These are phyloP conservation scores for Selaginella tamariscina DNA, from an alignment of 75 land plant genomes.

Conservation along the genomic window DNA sequence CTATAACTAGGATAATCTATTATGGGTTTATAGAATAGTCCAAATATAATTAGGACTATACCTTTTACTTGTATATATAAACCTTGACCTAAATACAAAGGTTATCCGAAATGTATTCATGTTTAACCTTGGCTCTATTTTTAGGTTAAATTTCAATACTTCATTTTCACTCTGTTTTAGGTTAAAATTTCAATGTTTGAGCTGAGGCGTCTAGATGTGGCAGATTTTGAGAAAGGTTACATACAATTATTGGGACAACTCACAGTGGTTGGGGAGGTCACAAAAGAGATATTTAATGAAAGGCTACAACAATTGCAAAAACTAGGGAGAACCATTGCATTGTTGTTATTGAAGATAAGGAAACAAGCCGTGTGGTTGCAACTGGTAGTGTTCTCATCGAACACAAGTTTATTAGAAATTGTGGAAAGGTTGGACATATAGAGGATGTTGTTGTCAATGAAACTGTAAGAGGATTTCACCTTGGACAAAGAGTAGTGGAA, in stretches of 20 bases:
- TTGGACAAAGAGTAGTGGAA: conserved; percentile 41
- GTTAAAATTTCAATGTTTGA: no score
- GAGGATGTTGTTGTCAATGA: conserved; percentile 70
- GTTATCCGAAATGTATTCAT: no score
- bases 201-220: neutral
- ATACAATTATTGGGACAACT: conserved; percentile 24
- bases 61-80: no score
- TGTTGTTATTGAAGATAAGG: conserved; percentile 20
- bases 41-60: no score
- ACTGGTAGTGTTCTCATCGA: conserved; percentile 20
- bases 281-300: conserved; percentile 15
- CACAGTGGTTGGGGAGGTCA: conserved; percentile 20
- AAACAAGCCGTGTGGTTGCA: conserved; percentile 14
- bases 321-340: conserved; percentile 19
- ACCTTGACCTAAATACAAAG: no score
- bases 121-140: no score
- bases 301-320: conserved; percentile 15
- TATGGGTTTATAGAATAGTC: no score
- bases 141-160: no score
- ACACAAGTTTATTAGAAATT: conserved; percentile 18
- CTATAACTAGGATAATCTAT: no score
- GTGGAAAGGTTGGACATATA: conserved; percentile 43
- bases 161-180: no score
- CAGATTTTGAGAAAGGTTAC: neutral
- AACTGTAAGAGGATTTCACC: conserved; percentile 37